Evolutionary conservation across 805 yeast species (phyloP), one percentile per base, ranked within the genome.

Genomic region (Candida argentea): DNA sequence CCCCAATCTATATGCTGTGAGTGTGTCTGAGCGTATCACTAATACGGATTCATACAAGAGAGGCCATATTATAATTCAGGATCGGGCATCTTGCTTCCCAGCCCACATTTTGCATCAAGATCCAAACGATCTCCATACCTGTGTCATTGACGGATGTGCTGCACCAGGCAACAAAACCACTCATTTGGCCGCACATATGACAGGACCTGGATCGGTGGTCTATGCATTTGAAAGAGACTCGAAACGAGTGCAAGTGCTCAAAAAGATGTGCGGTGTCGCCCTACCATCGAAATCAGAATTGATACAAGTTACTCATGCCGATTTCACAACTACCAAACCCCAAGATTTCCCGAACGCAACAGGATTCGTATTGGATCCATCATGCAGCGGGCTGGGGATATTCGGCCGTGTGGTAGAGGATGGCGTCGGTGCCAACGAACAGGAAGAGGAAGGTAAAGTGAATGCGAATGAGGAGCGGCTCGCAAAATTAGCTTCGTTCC

Each of bases 111-210:
- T 91, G 26, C 63, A 71, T 36, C 34, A 40, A 22, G 57, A 55
- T 29, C 83, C 89, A 1, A 31, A 48, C 1, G 61, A 70, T 4
- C 28, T 30, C 2, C 79, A 76, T 25, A 77, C 70, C 33, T 53
- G 63, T 14, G 73, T 86, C 7, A 81, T 91, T 25, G 99, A 91
- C 55, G 80, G 95, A 1, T 87, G 96, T 57, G 87, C 97, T 3
- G 98, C 99, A 0, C 99, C 99, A 4, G 99, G 99, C 4, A 91
- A 91, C 53, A 93, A 91, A 50, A 91, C 99, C 0, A 84, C 96
- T 0, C 97, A 89, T 55, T 57, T 79, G 14, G 95, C 95, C 0
- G 73, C 91, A 0, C 60, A 70, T 28, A 52, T 84, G 14, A 38
- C 36, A 9, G 39, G 46, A 29, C 38, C 10, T 9, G 28, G 28